Evolutionary conservation across 108 stramenopile genomes (phyloP).

Genomic region (Cafeteria roenbergensis): DNA sequence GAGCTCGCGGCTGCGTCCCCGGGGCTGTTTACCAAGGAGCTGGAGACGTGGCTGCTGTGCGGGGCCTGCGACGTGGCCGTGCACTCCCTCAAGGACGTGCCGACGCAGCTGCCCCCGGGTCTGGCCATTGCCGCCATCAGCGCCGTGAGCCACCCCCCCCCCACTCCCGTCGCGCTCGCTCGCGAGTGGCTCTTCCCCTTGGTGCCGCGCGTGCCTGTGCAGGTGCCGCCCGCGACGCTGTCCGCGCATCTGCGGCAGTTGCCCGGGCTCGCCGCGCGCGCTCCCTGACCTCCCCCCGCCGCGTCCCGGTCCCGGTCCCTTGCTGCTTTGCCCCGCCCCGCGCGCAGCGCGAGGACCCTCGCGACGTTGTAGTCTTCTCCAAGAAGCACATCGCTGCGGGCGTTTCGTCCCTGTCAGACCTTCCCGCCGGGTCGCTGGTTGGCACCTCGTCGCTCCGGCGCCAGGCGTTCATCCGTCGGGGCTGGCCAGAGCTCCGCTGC

Average conservation of each 20-base stretch:
- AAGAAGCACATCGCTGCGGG: neutral
- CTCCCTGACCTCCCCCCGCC: too few species aligned
- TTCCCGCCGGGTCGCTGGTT: conserved; percentile 80
- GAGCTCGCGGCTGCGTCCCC: conserved; percentile 13
- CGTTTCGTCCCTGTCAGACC: neutral
- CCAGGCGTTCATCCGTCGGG: conserved; percentile 80
- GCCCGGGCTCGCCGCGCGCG: too few species aligned
- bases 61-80: conserved; percentile 98
- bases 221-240: too few species aligned
- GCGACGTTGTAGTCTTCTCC: neutral
- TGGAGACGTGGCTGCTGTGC: conserved; percentile 83
- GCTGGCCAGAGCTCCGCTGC: conserved; percentile 84
- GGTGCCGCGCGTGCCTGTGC: too few species aligned
- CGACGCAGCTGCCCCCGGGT: conserved; percentile 91
- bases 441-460: conserved; percentile 93
- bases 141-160: too few species aligned
- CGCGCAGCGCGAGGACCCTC: too few species aligned
- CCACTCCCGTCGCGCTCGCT: too few species aligned
- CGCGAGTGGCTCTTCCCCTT: too few species aligned
- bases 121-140: conserved; percentile 90
- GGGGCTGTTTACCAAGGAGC: conserved; percentile 99
- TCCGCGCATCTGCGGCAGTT: too few species aligned
- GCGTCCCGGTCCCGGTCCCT: too few species aligned
- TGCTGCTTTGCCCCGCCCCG: too few species aligned
- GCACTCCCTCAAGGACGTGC: conserved; percentile 99